Base-by-base conservation (phyloP, 1,139 yeast genomes). In the Geotrichum siamense region DNA sequence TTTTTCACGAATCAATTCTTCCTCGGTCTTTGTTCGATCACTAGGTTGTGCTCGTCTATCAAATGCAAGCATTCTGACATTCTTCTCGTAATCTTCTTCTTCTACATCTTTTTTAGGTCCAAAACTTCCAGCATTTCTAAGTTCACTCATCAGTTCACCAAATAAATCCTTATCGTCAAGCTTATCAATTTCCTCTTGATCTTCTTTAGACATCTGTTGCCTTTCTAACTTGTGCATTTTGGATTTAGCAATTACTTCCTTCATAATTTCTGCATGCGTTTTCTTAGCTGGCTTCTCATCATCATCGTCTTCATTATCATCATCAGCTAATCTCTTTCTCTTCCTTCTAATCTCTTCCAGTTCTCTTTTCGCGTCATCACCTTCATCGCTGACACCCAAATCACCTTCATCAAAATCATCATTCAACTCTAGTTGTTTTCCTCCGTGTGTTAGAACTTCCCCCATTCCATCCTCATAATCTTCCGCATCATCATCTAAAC, bases 21-120 rank as follows among this genome's bases (percentile, higher is more conserved):
- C 96, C 1, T 77, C 85, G 0, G 97, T 89, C 64, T 89, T 86
- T 1, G 96, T 87, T 62, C 96, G 74, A 49, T 87, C 96, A n/a
- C 93, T 78, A n/a, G 98, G 98, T 8, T 76, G 87, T 0, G 97
- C 89, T 55, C 97, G 75, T 58, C 82, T 76, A 48, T 93, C 98
- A 58, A 83, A 74, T 3, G 80, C 79, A 57, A 91, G 73, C 56
- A 83, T 91, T 49, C 84, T 76, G 25, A 91, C 89, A 53, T 78
- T 75, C 53, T 69, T 71, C 57, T 89, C 96, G 62, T 91, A 93
- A 8, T 33, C 37, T 21, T 33, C 37, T 26, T 70, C 77, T 26
- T 70, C 77, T n/a, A 5, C 16, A 22, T 59, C 58, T 2, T 51
- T 49, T 25, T 53, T 45, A 46, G 51, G 44, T 48, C 35, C 47